Evolutionary conservation across 208 protist genomes (phyloP), one percentile per base, ranked within the genome.

Genomic region (Crithidia brevicula): DNA sequence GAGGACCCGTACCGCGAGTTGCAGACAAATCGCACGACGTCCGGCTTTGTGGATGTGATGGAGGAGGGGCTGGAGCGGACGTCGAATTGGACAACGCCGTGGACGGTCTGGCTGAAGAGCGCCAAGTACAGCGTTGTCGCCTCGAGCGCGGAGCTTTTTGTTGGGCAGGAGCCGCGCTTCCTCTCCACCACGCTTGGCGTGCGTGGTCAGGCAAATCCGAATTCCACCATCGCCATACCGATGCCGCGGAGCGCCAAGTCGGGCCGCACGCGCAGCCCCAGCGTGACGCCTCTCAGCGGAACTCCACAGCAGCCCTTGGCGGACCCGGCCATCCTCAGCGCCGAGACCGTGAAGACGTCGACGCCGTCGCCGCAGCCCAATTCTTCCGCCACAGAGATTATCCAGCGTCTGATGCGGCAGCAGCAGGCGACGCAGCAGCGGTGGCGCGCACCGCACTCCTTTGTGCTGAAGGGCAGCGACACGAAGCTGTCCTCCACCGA

Each of bases 181-280:
- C 65, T 83, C n/a, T 68, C 53, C 56, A 74, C 72, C 27, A 71
- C 80, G 2, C 38, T 91, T 13, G 81, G 68, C 0, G 69, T 76
- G 5, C 80, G 83, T 34, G 66, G 57, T 2, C 71, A 74, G 51
- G 61, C 67, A 16, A 65, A 72, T 30, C 59, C 66, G 16, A 68
- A 72, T 49, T 62, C 67, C 33, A 78, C 80, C 18, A 94, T 96
- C 66, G 53, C 85, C 45, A 96, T 96, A 38, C 91, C 91, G 9
- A 86, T 90, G 80, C 91, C 91, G 15, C 86, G 91, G 38, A 94
- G 88, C 61, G 86, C 84, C 34, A 94, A 92, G 60, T 81, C 76
- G 1, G 82, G 52, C 9, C 81, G 78, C 57, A 58, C 81, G 8
- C 87, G 89, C 42, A 88, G 84, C 52, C 85, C 88, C 2, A 77